Conservation (phyloP, 805 yeast species). For the Saccharomycopsis microspora region DNA sequence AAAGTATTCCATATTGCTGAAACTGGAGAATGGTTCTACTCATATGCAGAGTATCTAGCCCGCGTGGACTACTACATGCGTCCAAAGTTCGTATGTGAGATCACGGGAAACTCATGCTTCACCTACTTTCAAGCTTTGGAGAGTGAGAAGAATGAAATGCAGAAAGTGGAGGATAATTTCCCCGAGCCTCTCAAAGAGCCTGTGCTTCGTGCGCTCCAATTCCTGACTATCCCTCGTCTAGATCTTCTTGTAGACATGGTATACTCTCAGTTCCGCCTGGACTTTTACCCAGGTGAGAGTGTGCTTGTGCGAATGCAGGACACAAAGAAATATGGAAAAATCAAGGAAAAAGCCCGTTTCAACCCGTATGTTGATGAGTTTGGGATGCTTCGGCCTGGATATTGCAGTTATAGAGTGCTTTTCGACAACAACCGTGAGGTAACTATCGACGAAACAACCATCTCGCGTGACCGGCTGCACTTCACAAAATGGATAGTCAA, state of each 20-base stretch:
- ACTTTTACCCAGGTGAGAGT: constrained; percentile 85
- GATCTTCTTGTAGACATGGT: constrained; percentile 85
- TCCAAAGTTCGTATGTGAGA: constrained; percentile 86
- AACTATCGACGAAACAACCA: constrained; percentile 61
- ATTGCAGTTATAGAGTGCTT: constrained; percentile 61
- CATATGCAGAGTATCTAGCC: constrained; percentile 64
- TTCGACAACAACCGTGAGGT: constrained; percentile 45
- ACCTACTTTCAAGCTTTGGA: constrained; percentile 83
- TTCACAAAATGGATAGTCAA: constrained; percentile 87
- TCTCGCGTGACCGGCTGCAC: constrained; percentile 72
- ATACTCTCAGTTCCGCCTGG: constrained; percentile 62
- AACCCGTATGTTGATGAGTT: constrained; percentile 30
- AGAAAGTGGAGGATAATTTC: constrained; percentile 64
- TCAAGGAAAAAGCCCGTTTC: constrained; percentile 22
- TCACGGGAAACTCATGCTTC: constrained; percentile 85
- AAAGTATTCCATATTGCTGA: constrained; percentile 75
- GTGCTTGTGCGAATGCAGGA: constrained; percentile 40
- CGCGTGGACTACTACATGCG: constrained; percentile 63
- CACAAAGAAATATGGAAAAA: constrained; percentile 12
- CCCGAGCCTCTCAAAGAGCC: constrained; percentile 92
- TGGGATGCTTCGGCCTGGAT: constrained; percentile 36
- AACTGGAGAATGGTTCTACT: constrained; percentile 80
- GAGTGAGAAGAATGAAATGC: constrained; percentile 55
- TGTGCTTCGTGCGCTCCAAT: constrained; percentile 74
- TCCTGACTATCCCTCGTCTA: constrained; percentile 67